phyloP scores from a whole-genome alignment of 1,284 basidiomycete species.

The Melampsora abietis-canadensis region DNA sequence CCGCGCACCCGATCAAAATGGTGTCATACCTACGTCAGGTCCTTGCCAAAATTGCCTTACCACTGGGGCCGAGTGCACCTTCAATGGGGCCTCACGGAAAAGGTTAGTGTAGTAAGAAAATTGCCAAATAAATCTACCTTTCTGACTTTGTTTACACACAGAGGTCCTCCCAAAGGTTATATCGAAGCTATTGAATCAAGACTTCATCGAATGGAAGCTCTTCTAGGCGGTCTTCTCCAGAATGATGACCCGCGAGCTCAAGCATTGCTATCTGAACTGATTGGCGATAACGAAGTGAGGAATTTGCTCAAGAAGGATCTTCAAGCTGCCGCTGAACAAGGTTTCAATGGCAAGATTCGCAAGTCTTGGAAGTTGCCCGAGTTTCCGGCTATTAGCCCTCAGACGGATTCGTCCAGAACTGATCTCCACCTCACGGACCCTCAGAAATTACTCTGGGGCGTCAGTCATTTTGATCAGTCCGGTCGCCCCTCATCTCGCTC shows the following conservation, averaged over 20 bases:
- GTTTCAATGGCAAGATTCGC: constrained; percentile 45
- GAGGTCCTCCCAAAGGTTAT: constrained; percentile 80
- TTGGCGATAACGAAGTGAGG: constrained; percentile 50
- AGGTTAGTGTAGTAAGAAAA: constrained; percentile 3
- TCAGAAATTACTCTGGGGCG: constrained; percentile 21
- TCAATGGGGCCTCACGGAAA: constrained; percentile 37
- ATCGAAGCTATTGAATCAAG: constrained; percentile 84
- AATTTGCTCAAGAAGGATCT: constrained; percentile 50
- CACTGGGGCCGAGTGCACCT: constrained; percentile 22
- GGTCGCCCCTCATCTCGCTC: constrained; percentile 11
- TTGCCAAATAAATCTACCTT: too few species aligned
- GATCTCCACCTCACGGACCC: constrained; percentile 38
- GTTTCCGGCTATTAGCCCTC: not conserved
- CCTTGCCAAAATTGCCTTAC: constrained; percentile 35
- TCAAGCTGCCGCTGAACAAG: constrained; percentile 45
- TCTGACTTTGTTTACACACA: constrained; percentile 1
- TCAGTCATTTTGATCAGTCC: constrained; percentile 22
- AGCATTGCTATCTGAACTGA: constrained; percentile 63
- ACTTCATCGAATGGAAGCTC: constrained; percentile 77
- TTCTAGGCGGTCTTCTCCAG: constrained; percentile 67
- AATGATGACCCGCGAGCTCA: constrained; percentile 65
- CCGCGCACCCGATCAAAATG: constrained; percentile 24
- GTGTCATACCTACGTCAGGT: constrained; percentile 19
- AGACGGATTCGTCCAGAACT: not conserved
- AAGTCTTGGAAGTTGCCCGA: constrained; percentile 47